Base-by-base conservation (phyloP, 148 eudicot genomes). In the Camellia japonica region DNA sequence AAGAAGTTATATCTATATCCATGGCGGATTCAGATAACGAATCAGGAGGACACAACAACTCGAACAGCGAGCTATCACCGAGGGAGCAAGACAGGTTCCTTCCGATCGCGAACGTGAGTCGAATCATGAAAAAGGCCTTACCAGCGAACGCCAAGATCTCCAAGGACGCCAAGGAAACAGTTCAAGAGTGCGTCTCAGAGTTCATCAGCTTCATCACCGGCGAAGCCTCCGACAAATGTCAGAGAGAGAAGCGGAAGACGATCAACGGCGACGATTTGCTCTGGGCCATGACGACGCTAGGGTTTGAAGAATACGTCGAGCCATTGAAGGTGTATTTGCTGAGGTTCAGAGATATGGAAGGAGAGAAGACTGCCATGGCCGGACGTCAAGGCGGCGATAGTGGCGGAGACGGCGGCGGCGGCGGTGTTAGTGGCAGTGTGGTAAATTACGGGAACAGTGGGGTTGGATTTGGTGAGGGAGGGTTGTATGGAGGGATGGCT, bases 1-100 rank as follows among this genome's bases (percentile, higher is more conserved):
- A n/a, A 7, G 61, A 19, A 20, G 65, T 16, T 30, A 30, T 30
- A 30, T 0, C 38, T 30, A 30, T 30, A 6, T n/a, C 68, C 12
- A 90, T 90, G 93, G 93, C 85, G 20, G 93, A 90, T 77, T 90
- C 93, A 8, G 93, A 90, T 83, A 88, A 90, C 80, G 93, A 90
- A 63, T 90, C 91, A 6, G 90, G 90, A 59, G 93, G 93, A 23
- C 77, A 64, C 71, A 71, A 79, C 77, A 73, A 68, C 71, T 75
- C 63, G 10, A 83, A 84, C 30, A 85, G 84, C 9, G 80, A 85
- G 14, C 47, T 78, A 16, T 88, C 90, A 3, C 88, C 79, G 6
- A 71, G 84, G 1, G 93, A 90, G 42, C 93, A 90, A 54, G 93
- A 90, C 76, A 65, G 88, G 62, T 87, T 89, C 74, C 83, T 89